phyloP scores from a whole-genome alignment of 2,329 filamentous ascomycete genomes.

The Claviceps paspali region DNA sequence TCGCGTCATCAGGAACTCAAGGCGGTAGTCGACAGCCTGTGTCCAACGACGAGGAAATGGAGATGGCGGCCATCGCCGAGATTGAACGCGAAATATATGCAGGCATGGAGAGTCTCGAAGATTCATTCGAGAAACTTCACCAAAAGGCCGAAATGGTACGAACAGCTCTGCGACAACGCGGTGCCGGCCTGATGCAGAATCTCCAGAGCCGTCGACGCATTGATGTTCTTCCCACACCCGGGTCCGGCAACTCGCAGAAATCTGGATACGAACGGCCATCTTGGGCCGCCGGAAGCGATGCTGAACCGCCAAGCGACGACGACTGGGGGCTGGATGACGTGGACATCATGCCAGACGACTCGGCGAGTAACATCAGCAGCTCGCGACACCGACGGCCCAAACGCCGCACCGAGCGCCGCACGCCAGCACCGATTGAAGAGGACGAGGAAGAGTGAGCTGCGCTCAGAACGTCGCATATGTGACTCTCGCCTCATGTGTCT shows the following conservation, averaged over 20 bases:
- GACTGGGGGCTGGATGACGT: constrained; percentile 43
- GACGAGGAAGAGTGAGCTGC: constrained; percentile 45
- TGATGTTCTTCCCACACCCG: constrained; percentile 35
- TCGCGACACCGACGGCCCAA: constrained; percentile 52
- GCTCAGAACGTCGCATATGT: neutral
- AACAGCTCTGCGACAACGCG: constrained; percentile 63
- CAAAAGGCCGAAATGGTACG: constrained; percentile 69
- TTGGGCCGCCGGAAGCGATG: constrained; percentile 25
- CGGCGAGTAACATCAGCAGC: constrained; percentile 65
- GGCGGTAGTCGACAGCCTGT: constrained; percentile 42
- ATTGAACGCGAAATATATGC: constrained; percentile 86
- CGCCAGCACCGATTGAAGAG: constrained; percentile 59
- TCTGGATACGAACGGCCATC: constrained; percentile 28
- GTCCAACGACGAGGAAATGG: constrained; percentile 83
- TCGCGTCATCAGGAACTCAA: constrained; percentile 30
- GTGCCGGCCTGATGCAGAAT: constrained; percentile 56
- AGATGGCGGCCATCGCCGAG: constrained; percentile 78
- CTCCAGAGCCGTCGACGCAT: constrained; percentile 44
- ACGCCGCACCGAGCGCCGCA: constrained; percentile 51
- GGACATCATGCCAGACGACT: constrained; percentile 61
- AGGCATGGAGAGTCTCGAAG: constrained; percentile 87
- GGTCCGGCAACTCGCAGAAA: constrained; percentile 30
- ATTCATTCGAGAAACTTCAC: constrained; percentile 87
- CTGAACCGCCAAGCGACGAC: constrained; percentile 38
- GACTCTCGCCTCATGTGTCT: neutral